Evolutionary conservation across 2,329 filamentous ascomycete genomes (phyloP).

Genomic region (Alternaria solani): DNA sequence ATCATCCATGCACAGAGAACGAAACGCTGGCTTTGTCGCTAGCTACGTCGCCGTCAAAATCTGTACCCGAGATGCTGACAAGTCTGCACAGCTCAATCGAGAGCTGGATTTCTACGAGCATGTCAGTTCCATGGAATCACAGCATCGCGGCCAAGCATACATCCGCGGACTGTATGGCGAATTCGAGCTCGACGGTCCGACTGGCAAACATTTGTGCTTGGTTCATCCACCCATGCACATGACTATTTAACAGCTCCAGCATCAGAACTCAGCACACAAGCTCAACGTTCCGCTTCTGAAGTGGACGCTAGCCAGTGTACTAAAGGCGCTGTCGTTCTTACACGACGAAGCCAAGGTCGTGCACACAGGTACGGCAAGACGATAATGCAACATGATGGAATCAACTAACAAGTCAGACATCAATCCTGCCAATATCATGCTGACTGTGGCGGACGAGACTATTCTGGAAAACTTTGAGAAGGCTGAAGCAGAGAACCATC

Average conservation of each 20-base stretch:
- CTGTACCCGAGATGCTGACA: slow-evolving; percentile 27
- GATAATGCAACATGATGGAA: slow-evolving; percentile 16
- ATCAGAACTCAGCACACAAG: slow-evolving; percentile 26
- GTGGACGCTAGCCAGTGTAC: slow-evolving; percentile 47
- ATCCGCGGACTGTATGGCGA: slow-evolving; percentile 28
- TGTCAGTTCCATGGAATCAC: slow-evolving; percentile 33
- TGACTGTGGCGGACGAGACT: slow-evolving; percentile 47
- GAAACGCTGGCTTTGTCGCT: slow-evolving; percentile 27
- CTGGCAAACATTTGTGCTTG: slow-evolving; percentile 34
- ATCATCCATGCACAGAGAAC: slow-evolving; percentile 26
- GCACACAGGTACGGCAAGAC: slow-evolving; percentile 53
- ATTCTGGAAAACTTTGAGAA: slow-evolving; percentile 50
- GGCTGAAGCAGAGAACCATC: slow-evolving; percentile 50
- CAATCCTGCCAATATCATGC: slow-evolving; percentile 55
- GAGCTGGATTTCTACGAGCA: slow-evolving; percentile 37
- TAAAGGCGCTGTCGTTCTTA: slow-evolving; percentile 54
- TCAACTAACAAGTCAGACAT: slow-evolving; percentile 48
- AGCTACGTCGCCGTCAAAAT: no score
- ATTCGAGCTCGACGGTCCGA: slow-evolving; percentile 34
- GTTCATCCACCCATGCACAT: slow-evolving; percentile 40
- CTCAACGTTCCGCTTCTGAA: slow-evolving; percentile 29
- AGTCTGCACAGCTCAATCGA: slow-evolving; percentile 24
- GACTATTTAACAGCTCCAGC: slow-evolving; percentile 39
- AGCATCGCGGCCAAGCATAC: slow-evolving; percentile 32
- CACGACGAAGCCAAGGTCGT: slow-evolving; percentile 57